A percentile compares a stretch with the other conserved stretches of the same genome.
These are phyloP conservation scores for Cyberlindnera suaveolens DNA, from an alignment of 805 yeast genomes.

Conservation along the genomic window DNA sequence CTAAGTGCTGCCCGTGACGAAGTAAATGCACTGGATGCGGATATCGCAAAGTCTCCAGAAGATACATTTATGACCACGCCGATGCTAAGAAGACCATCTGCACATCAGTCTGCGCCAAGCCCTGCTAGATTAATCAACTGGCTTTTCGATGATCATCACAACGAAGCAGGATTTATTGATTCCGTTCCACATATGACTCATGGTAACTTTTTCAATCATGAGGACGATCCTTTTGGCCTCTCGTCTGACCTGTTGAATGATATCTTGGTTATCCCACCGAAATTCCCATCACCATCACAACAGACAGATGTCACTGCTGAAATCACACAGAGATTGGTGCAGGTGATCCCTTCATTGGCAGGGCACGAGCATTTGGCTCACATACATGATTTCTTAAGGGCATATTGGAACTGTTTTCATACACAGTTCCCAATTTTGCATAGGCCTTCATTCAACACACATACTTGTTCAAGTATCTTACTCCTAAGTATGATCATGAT, in stretches of 20 bases:
- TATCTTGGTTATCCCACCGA: slow-evolving; percentile 25
- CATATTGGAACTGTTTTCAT: slow-evolving; percentile 25
- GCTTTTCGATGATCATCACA: slow-evolving; percentile 22
- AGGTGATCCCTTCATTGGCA: slow-evolving; percentile 18
- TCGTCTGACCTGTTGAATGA: slow-evolving; percentile 23
- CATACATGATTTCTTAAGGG: slow-evolving; percentile 20
- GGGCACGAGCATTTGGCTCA: slow-evolving; percentile 17
- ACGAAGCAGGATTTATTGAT: slow-evolving; percentile 7
- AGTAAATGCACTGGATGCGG: slow-evolving; percentile 16
- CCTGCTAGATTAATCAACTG: slow-evolving; percentile 24
- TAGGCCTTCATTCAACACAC: slow-evolving; percentile 47
- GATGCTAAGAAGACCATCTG: neutral
- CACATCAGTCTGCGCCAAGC: slow-evolving; percentile 6
- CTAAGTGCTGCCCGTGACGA: slow-evolving; percentile 27
- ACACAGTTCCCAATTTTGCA: slow-evolving; percentile 45
- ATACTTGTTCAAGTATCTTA: slow-evolving; percentile 44
- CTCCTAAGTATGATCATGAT: slow-evolving; percentile 44
- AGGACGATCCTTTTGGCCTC: slow-evolving; percentile 25
- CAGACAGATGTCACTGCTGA: slow-evolving; percentile 23
- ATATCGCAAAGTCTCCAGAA: neutral
- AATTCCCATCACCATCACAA: slow-evolving; percentile 24
- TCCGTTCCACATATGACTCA: slow-evolving; percentile 14
- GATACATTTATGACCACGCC: neutral
- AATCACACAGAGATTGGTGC: slow-evolving; percentile 10
- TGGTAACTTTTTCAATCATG: slow-evolving; percentile 24